phyloP scores from a whole-genome alignment of 306 rosid genomes.

The Hippophae gyantsensis region DNA sequence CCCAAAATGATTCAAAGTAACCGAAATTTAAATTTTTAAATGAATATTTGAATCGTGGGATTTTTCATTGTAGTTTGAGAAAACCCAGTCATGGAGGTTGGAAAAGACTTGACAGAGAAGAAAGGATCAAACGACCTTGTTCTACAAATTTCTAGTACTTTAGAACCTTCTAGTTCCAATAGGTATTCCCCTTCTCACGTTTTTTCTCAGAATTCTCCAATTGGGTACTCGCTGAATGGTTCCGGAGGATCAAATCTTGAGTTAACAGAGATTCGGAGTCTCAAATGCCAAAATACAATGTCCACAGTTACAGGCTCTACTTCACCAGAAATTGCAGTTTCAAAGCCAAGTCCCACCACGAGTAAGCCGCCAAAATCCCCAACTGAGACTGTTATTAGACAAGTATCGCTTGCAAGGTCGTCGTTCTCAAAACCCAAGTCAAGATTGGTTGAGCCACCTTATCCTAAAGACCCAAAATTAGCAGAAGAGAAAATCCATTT shows the following conservation, averaged over 20 bases:
- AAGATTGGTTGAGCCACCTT: slow-evolving; percentile 48
- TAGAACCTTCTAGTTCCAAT: slow-evolving; percentile 7
- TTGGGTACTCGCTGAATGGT: slow-evolving; percentile 23
- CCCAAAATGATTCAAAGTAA: slow-evolving; percentile 1
- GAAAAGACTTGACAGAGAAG: slow-evolving; percentile 27
- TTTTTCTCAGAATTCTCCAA: slow-evolving; percentile 15
- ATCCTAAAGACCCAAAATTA: slow-evolving; percentile 18
- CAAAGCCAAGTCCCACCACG: slow-evolving; percentile 10
- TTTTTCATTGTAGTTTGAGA: neutral
- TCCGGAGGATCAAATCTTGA: slow-evolving; percentile 21
- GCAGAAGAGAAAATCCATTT: slow-evolving; percentile 19
- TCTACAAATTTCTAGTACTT: slow-evolving; percentile 29
- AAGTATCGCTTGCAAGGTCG: slow-evolving; percentile 31
- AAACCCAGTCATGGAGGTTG: slow-evolving; percentile 25
- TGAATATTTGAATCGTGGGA: neutral
- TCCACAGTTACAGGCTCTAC: slow-evolving; percentile 16
- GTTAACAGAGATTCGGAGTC: slow-evolving; percentile 23
- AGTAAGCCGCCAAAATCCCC: slow-evolving; percentile 36
- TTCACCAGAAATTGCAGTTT: slow-evolving; percentile 19
- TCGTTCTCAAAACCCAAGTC: slow-evolving; percentile 55
- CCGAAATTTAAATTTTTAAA: neutral
- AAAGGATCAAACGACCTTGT: slow-evolving; percentile 43
- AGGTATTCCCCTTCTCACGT: slow-evolving; percentile 11
- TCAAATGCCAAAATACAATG: slow-evolving; percentile 8
- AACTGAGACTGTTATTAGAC: slow-evolving; percentile 9